These are phyloP conservation scores for Epichloe sylvatica DNA, from an alignment of 2,329 filamentous ascomycete genomes.

Conservation along the genomic window DNA sequence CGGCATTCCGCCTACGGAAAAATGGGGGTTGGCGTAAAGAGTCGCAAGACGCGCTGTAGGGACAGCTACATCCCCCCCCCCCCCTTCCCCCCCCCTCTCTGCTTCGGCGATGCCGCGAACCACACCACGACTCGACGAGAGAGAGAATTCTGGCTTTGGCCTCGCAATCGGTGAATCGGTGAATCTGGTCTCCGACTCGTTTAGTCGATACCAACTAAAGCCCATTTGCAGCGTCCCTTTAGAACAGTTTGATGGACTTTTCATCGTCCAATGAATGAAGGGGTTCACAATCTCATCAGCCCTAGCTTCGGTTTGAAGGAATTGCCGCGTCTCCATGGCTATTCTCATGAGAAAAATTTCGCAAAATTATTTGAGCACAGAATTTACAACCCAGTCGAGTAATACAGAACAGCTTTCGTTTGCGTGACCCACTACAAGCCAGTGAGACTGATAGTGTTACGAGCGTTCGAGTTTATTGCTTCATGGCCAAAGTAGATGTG, in stretches of 20 bases:
- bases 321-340: not conserved
- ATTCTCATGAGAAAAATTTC: not conserved
- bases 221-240: not conserved
- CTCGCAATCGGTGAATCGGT: not conserved
- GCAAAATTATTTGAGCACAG: not conserved
- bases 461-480: not conserved
- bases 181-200: not conserved
- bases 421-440: not conserved
- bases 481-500: not conserved
- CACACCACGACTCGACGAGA: not conserved
- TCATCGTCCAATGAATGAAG: not conserved
- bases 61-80: too few relatives aligned
- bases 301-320: not conserved
- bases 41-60: too few relatives aligned
- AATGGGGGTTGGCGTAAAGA: too few relatives aligned
- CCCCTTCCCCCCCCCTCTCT: too few relatives aligned
- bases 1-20: too few relatives aligned
- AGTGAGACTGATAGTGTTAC: not conserved
- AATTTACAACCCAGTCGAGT: not conserved
- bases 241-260: not conserved
- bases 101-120: not conserved
- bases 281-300: not conserved
- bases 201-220: not conserved
- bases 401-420: not conserved
- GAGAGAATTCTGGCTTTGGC: not conserved